Percentiles rank a stretch among this genome's conserved stretches.
phyloP scores from a whole-genome alignment of 306 rosid species.

The Ziziphus jujuba region DNA sequence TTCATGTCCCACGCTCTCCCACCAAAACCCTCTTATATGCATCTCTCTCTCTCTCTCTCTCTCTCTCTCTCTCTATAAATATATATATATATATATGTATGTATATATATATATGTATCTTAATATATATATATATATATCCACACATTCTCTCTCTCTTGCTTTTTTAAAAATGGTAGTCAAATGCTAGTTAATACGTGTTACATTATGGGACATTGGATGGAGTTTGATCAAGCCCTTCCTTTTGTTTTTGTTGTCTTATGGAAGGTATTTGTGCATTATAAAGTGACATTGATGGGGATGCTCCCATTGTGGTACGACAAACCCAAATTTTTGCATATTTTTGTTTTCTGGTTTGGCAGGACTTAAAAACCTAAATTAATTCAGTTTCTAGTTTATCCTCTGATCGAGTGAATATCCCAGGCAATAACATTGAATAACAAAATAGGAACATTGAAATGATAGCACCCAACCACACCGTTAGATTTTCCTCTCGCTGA shows the following conservation, averaged over 20 bases:
- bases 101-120: no score
- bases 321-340: constrained; percentile 1
- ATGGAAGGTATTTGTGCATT: constrained; percentile 5
- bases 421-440: neutral
- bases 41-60: constrained; percentile 10
- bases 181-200: neutral
- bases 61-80: neutral
- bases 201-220: neutral
- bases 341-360: constrained; percentile 16
- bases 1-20: constrained; percentile 59
- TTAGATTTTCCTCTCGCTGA: neutral
- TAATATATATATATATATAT: no score
- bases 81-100: no score
- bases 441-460: neutral
- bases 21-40: constrained; percentile 33
- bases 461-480: neutral
- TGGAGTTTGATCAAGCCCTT: constrained; percentile 8
- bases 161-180: neutral
- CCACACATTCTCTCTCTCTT: no score
- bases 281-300: neutral
- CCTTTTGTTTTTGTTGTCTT: constrained; percentile 2
- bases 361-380: constrained; percentile 14
- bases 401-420: no score
- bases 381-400: neutral
- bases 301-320: constrained; percentile 18